Evolutionary conservation across 78 protist genomes (phyloP), one percentile per base, ranked within the genome.

Genomic region (Dictyostelium firmibasis): DNA sequence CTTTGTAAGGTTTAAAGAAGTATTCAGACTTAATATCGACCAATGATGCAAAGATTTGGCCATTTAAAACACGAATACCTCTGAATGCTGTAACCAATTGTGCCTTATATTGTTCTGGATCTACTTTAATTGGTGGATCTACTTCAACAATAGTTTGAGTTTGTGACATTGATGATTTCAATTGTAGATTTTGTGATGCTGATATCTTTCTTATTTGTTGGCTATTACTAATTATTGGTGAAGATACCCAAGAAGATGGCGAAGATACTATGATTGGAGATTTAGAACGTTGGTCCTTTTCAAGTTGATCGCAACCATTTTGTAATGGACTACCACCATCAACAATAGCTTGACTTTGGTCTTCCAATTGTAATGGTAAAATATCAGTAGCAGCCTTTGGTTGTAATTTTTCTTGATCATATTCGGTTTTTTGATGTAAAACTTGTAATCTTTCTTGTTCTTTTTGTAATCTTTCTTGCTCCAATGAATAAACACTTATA

Each of bases 61-160:
- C 83, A 76, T 76, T 76, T n/a, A 38, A 36, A n/a, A 76, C 83
- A 76, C 83, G 83, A 3, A 76, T 76, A 76, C 83, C 83, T 76
- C 57, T 76, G 20, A 76, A 38, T 14, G 83, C 6, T 76, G 60
- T 35, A 33, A 72, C 79, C 27, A 72, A 16, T 18, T 72, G 44
- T 4, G 79, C 44, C 18, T 72, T 72, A 33, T 72, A 72, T 72
- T 31, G 79, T 33, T 72, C 79, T 72, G 79, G 79, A 33, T 27
- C 43, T 13, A 72, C 38, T 33, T 72, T 67, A 57, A 57, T 57
- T 67, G 75, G 75, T 67, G 75, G 75, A 27, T 67, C 75, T 3
- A 67, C 35, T 27, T 23, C 75, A 27, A 67, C 18, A 27, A 57
- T 57, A 57, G 67, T 67, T 67, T 67, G 75, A 27, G 35, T 27